These are phyloP conservation scores for Penicillium waksmanii DNA, from an alignment of 495 filamentous ascomycete species.

Conservation along the genomic window DNA sequence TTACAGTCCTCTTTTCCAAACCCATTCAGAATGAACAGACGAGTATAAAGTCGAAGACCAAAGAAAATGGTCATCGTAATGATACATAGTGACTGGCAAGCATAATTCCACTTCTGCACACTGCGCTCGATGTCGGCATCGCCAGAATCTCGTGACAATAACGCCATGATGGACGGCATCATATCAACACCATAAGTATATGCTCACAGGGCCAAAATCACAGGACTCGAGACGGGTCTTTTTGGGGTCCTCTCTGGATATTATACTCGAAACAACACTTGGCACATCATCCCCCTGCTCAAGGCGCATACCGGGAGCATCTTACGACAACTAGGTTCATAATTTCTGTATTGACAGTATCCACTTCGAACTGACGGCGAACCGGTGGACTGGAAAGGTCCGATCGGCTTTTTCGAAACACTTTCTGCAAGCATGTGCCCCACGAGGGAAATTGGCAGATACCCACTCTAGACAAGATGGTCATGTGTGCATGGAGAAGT, in stretches of 20 bases:
- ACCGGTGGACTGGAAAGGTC: neutral
- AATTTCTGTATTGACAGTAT: neutral
- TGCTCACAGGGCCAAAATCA: neutral
- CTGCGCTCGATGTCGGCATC: conserved; percentile 16
- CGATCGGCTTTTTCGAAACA: conserved; percentile 2
- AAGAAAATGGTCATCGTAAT: conserved; percentile 32
- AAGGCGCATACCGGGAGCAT: neutral
- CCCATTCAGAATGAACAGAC: conserved; percentile 27
- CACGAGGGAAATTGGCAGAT: conserved; percentile 6
- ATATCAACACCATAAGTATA: neutral
- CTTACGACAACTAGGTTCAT: neutral
- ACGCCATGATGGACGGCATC: neutral
- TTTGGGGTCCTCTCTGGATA: neutral
- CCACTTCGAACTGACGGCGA: neutral
- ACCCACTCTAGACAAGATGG: neutral
- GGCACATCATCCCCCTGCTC: neutral
- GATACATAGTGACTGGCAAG: conserved; percentile 34
- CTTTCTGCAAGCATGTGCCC: neutral
- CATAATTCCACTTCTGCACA: conserved; percentile 32
- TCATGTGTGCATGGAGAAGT: neutral
- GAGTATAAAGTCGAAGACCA: conserved; percentile 28
- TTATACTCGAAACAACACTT: neutral
- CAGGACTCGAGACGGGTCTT: neutral
- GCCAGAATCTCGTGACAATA: neutral
- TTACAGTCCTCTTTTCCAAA: conserved; percentile 35